Evolutionary conservation across 78 protist species (phyloP).

Genomic region (Pigoraptor vietnamica): DNA sequence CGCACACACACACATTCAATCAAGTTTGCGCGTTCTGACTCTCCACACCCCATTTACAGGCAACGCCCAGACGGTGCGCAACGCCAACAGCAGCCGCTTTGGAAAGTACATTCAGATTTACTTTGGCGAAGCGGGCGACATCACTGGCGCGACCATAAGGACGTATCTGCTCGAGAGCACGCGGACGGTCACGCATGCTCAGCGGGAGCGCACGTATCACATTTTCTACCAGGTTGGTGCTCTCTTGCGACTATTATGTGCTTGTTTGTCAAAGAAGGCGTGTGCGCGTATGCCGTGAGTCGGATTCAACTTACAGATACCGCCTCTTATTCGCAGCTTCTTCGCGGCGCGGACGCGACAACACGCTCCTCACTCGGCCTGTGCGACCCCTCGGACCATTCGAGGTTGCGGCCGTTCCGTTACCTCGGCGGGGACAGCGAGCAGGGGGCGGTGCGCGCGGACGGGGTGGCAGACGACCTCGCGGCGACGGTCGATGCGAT

Average conservation of each 20-base stretch:
- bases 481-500: slow-evolving; percentile 25
- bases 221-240: slow-evolving; percentile 45
- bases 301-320: too few relatives aligned
- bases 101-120: slow-evolving; percentile 89
- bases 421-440: background rate
- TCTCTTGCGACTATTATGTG: too few relatives aligned
- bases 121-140: slow-evolving; percentile 73
- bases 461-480: background rate
- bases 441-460: background rate
- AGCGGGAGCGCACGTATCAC: slow-evolving; percentile 56
- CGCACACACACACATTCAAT: background rate
- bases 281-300: background rate
- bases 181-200: slow-evolving; percentile 7
- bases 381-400: background rate
- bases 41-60: slow-evolving; percentile 16
- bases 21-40: background rate
- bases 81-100: slow-evolving; percentile 78
- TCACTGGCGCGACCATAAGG: slow-evolving; percentile 74
- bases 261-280: background rate
- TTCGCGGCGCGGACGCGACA: background rate
- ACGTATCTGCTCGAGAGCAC: slow-evolving; percentile 63
- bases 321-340: too few relatives aligned
- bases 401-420: background rate
- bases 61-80: slow-evolving; percentile 84
- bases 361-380: background rate